Conservation (phyloP, 2,329 filamentous ascomycete genomes). For the Diaporthe aspalathi region DNA sequence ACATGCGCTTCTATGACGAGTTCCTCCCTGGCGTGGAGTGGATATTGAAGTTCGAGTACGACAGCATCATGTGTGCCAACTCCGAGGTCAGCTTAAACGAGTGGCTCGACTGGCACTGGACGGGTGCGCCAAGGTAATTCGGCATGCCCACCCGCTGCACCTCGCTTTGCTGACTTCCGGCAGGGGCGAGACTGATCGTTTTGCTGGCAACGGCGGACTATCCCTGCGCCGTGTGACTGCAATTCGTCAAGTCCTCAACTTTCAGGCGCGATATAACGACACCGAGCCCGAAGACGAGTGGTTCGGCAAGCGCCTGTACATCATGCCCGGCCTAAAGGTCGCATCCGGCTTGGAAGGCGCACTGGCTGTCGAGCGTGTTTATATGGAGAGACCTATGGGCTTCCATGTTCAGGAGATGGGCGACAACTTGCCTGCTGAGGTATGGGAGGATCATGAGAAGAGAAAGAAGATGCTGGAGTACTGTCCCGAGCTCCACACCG, state of each 20-base stretch:
- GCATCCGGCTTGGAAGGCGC: slow-evolving; percentile 49
- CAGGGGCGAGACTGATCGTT: slow-evolving; percentile 46
- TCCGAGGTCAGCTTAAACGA: slow-evolving; percentile 59
- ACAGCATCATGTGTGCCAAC: slow-evolving; percentile 68
- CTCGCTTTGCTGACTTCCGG: not conserved
- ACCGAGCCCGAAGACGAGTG: slow-evolving; percentile 67
- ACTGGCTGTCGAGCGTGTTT: slow-evolving; percentile 45
- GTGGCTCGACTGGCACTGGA: slow-evolving; percentile 65
- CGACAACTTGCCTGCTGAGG: slow-evolving; percentile 54
- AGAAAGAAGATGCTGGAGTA: slow-evolving; percentile 66
- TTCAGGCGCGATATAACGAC: slow-evolving; percentile 57
- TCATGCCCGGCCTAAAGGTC: slow-evolving; percentile 59
- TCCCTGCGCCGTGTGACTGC: slow-evolving; percentile 64
- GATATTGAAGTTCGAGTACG: slow-evolving; percentile 66
- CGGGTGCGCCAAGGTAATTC: slow-evolving; percentile 60
- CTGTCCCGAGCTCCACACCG: slow-evolving; percentile 70
- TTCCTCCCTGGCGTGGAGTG: slow-evolving; percentile 63
- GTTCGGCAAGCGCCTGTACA: slow-evolving; percentile 64
- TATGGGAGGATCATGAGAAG: slow-evolving; percentile 61
- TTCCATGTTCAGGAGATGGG: slow-evolving; percentile 67
- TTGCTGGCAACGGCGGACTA: slow-evolving; percentile 64
- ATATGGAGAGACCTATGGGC: slow-evolving; percentile 59
- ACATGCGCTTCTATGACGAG: slow-evolving; percentile 62
- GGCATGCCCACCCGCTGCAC: slow-evolving; percentile 42
- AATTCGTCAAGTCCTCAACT: slow-evolving; percentile 63